Evolutionary conservation across 768 basidiomycete species (phyloP).

Genomic region (Collybia mongolica): DNA sequence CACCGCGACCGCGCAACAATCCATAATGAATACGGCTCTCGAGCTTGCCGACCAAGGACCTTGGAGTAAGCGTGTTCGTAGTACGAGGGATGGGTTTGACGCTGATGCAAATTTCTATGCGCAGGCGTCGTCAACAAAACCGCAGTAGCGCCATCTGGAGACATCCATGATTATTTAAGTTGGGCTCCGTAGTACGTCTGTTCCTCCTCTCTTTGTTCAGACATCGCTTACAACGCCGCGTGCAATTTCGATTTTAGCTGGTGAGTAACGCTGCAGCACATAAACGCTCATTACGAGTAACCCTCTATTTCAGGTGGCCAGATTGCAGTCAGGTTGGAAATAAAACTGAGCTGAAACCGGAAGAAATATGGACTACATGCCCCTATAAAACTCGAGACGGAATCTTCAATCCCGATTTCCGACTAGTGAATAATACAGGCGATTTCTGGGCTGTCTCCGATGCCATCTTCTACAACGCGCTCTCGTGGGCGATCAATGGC

Average conservation of each 20-base stretch:
- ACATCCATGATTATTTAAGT: slow-evolving; percentile 51
- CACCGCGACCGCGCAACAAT: too few relatives aligned
- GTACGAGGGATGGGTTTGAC: too few relatives aligned
- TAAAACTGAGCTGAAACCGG: neutral
- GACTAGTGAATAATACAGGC: slow-evolving; percentile 38
- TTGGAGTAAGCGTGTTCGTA: too few relatives aligned
- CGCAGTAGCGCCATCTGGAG: neutral
- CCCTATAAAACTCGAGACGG: slow-evolving; percentile 52
- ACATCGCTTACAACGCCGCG: neutral
- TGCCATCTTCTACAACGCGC: slow-evolving; percentile 41
- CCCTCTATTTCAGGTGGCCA: neutral
- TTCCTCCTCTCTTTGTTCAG: slow-evolving; percentile 34
- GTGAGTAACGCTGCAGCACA: slow-evolving; percentile 30
- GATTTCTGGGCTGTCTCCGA: slow-evolving; percentile 41
- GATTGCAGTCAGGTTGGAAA: too few relatives aligned
- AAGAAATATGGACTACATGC: slow-evolving; percentile 37
- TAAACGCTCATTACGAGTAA: slow-evolving; percentile 24
- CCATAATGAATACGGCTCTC: too few relatives aligned
- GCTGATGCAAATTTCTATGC: too few relatives aligned
- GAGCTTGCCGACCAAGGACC: too few relatives aligned
- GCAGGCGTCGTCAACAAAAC: too few relatives aligned
- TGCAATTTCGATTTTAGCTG: neutral
- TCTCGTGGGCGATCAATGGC: slow-evolving; percentile 36
- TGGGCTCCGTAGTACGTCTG: slow-evolving; percentile 56
- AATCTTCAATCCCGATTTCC: slow-evolving; percentile 54